These are phyloP conservation scores for Glycine latifolia DNA, from an alignment of 306 rosid genomes.

Conservation along the genomic window DNA sequence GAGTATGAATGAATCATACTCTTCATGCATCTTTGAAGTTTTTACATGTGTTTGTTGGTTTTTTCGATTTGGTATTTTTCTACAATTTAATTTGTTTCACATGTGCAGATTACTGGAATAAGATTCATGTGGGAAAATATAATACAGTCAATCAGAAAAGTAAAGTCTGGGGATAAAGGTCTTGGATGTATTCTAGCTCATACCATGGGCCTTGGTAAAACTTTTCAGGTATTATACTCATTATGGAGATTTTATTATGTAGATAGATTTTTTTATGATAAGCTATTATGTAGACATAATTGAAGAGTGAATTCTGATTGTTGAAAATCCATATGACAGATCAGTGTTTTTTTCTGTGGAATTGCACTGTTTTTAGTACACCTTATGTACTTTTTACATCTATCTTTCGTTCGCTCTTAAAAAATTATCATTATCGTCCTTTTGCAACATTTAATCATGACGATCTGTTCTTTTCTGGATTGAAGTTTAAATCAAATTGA, in stretches of 20 bases:
- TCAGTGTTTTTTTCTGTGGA: no score
- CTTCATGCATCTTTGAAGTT: neutral
- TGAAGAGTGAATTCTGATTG: no score
- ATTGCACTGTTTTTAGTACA: no score
- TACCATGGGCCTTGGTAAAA: conserved; percentile 99
- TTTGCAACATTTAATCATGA: no score
- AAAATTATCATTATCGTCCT: no score
- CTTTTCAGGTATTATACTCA: conserved; percentile 77
- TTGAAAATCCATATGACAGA: no score
- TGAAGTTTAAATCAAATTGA: no score
- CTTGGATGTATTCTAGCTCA: conserved; percentile 99
- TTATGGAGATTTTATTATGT: neutral
- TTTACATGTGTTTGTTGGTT: conserved; percentile 8
- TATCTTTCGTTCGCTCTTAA: no score
- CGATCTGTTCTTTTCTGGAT: no score
- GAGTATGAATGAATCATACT: conserved; percentile 9
- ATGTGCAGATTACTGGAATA: conserved; percentile 81
- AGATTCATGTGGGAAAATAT: conserved; percentile 99
- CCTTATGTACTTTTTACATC: no score
- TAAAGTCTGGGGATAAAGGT: conserved; percentile 94
- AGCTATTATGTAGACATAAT: no score
- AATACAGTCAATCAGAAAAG: conserved; percentile 86
- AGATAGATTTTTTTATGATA: no score
- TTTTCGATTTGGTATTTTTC: conserved; percentile 1
- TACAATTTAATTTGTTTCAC: conserved; percentile 18